Percentiles rank a stretch among this genome's conserved stretches.
Evolutionary conservation across 1,139 yeast genomes (phyloP).

Genomic region (Arxiozyma bovina): DNA sequence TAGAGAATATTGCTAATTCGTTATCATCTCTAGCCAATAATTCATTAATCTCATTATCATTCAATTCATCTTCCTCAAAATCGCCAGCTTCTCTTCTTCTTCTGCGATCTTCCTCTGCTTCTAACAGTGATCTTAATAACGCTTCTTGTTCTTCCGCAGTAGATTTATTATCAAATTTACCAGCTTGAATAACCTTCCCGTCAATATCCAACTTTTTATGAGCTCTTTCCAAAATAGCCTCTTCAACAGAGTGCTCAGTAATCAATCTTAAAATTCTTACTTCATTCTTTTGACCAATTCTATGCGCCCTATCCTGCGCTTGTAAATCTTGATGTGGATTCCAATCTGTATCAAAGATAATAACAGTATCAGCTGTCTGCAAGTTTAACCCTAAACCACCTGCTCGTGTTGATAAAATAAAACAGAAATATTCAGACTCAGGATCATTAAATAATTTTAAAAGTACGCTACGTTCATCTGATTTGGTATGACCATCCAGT

Average conservation of each 20-base stretch:
- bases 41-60: conserved; percentile 64
- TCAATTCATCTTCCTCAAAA: conserved; percentile 41
- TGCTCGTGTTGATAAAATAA: conserved; percentile 75
- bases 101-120: conserved; percentile 58
- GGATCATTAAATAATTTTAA: conserved; percentile 67
- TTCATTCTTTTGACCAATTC: conserved; percentile 84
- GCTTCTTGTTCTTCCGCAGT: conserved; percentile 81
- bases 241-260: conserved; percentile 77
- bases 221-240: conserved; percentile 72
- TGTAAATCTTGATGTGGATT: conserved; percentile 89
- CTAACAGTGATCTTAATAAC: conserved; percentile 56
- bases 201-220: conserved; percentile 77
- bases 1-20: conserved; percentile 47
- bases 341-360: conserved; percentile 85
- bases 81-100: conserved; percentile 36
- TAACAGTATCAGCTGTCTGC: conserved; percentile 83
- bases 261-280: conserved; percentile 72
- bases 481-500: conserved; percentile 74
- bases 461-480: conserved; percentile 69
- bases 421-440: conserved; percentile 64
- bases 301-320: conserved; percentile 85
- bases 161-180: conserved; percentile 75
- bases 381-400: conserved; percentile 83
- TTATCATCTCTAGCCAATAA: conserved; percentile 58
- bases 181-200: conserved; percentile 84